Evolutionary conservation across 495 filamentous ascomycete species (phyloP).

Genomic region (Astrocystis sublimbata): DNA sequence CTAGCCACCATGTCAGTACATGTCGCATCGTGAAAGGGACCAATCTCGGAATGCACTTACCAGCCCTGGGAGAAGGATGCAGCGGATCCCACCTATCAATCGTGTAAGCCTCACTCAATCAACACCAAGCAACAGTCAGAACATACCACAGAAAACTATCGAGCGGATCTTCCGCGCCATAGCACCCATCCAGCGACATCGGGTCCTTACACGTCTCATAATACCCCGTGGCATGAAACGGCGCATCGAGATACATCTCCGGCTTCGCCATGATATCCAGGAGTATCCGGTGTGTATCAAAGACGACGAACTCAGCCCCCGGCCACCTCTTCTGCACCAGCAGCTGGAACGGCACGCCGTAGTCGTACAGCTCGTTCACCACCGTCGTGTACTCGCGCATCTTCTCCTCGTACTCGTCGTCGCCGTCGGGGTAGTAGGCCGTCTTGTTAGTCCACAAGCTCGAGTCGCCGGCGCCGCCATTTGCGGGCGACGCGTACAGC

Average conservation of each 20-base stretch:
- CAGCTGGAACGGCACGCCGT: constrained; percentile 59
- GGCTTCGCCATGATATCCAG: constrained; percentile 64
- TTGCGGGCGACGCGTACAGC: constrained; percentile 54
- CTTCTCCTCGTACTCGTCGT: constrained; percentile 54
- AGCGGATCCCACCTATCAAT: constrained; percentile 59
- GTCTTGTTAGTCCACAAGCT: constrained; percentile 62
- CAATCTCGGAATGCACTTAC: constrained; percentile 46
- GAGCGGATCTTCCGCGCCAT: constrained; percentile 27
- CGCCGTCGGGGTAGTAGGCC: no score
- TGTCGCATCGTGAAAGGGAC: constrained; percentile 29
- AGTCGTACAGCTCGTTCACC: constrained; percentile 63
- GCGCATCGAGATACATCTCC: constrained; percentile 57
- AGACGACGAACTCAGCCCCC: constrained; percentile 61
- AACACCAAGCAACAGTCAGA: constrained; percentile 28
- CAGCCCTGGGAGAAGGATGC: constrained; percentile 64
- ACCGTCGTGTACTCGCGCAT: constrained; percentile 63
- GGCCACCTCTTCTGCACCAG: constrained; percentile 56
- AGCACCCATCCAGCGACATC: constrained; percentile 35
- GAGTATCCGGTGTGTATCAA: constrained; percentile 64
- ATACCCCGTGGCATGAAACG: constrained; percentile 62
- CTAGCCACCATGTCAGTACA: constrained; percentile 44
- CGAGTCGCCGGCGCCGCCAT: constrained; percentile 51
- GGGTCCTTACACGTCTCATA: constrained; percentile 52
- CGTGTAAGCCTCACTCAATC: constrained; percentile 39
- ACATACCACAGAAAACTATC: constrained; percentile 48